Conservation (phyloP, 176 grass and related monocot genomes). For the Juncus inflexus region DNA sequence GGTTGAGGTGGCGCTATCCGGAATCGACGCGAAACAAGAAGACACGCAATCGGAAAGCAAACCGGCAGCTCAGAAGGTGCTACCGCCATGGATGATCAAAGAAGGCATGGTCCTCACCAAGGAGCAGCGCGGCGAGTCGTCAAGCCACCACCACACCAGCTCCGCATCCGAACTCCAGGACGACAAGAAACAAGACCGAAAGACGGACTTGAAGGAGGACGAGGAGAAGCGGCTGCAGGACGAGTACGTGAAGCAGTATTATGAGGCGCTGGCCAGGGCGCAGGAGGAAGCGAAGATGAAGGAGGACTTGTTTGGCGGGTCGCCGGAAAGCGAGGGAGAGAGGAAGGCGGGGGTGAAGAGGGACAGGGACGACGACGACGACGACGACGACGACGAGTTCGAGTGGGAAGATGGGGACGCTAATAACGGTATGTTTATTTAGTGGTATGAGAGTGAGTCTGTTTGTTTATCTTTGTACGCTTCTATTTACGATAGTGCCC, state of each 20-base stretch:
- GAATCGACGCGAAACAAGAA: conserved; percentile 58
- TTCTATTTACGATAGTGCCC: background rate
- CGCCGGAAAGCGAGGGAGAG: conserved; percentile 46
- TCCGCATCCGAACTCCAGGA: conserved; percentile 31
- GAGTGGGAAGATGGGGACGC: conserved; percentile 62
- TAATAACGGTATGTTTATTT: background rate
- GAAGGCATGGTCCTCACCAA: conserved; percentile 96
- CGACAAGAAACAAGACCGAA: conserved; percentile 47
- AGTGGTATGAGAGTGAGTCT: background rate
- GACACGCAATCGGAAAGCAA: conserved; percentile 52
- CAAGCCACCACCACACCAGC: conserved; percentile 32
- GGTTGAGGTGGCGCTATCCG: conserved; percentile 73
- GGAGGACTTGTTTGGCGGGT: conserved; percentile 19
- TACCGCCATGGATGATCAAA: conserved; percentile 97
- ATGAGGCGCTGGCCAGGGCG: conserved; percentile 64
- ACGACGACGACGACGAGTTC: conserved; percentile 54
- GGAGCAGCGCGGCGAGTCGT: conserved; percentile 76
- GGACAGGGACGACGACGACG: conserved; percentile 66
- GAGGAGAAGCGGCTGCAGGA: conserved; percentile 34
- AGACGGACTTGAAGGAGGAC: conserved; percentile 25
- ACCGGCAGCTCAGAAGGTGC: conserved; percentile 44
- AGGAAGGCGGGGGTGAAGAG: conserved; percentile 54
- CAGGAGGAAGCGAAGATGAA: conserved; percentile 45
- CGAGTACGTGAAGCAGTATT: conserved; percentile 87
- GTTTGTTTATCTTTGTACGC: too few relatives aligned